Evolutionary conservation across 2,329 filamentous ascomycete species (phyloP).

Genomic region (Ramichloridium luteum): DNA sequence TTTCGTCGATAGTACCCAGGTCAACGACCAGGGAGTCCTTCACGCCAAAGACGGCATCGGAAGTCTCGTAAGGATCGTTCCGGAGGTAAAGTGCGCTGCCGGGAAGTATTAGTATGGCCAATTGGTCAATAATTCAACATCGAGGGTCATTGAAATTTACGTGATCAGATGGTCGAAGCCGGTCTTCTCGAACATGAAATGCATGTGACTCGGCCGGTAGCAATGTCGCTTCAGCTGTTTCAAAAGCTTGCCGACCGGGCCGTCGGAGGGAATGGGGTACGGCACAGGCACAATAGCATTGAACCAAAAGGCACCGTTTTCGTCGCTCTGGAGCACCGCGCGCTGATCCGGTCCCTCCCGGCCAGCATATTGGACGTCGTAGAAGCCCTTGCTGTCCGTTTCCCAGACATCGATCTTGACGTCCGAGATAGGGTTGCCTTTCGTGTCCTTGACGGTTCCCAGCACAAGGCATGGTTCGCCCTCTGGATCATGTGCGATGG

Average conservation of each 20-base stretch:
- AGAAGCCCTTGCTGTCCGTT: slow-evolving; percentile 66
- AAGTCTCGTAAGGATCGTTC: slow-evolving; percentile 68
- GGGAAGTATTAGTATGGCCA: slow-evolving; percentile 8
- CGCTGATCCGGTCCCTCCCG: slow-evolving; percentile 56
- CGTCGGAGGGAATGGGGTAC: slow-evolving; percentile 76
- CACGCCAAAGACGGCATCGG: slow-evolving; percentile 76
- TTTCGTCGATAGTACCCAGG: slow-evolving; percentile 40
- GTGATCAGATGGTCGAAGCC: slow-evolving; percentile 74
- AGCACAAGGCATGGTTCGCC: slow-evolving; percentile 60
- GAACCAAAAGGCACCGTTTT: slow-evolving; percentile 71
- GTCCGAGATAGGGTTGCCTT: slow-evolving; percentile 48
- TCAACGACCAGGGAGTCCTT: slow-evolving; percentile 69
- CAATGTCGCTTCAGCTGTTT: slow-evolving; percentile 57
- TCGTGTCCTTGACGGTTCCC: slow-evolving; percentile 57
- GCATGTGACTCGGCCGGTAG: slow-evolving; percentile 66
- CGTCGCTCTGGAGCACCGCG: slow-evolving; percentile 57
- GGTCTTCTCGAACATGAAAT: slow-evolving; percentile 77
- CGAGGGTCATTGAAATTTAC: slow-evolving; percentile 39
- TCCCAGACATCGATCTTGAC: slow-evolving; percentile 78
- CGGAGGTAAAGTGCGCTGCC: slow-evolving; percentile 61
- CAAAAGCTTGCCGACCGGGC: slow-evolving; percentile 65
- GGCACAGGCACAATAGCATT: slow-evolving; percentile 71
- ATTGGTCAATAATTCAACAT: too few species aligned
- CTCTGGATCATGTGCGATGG: slow-evolving; percentile 55
- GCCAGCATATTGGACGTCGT: slow-evolving; percentile 66